Evolutionary conservation across 495 filamentous ascomycete species (phyloP).

Genomic region (Oleoguttula mirabilis): DNA sequence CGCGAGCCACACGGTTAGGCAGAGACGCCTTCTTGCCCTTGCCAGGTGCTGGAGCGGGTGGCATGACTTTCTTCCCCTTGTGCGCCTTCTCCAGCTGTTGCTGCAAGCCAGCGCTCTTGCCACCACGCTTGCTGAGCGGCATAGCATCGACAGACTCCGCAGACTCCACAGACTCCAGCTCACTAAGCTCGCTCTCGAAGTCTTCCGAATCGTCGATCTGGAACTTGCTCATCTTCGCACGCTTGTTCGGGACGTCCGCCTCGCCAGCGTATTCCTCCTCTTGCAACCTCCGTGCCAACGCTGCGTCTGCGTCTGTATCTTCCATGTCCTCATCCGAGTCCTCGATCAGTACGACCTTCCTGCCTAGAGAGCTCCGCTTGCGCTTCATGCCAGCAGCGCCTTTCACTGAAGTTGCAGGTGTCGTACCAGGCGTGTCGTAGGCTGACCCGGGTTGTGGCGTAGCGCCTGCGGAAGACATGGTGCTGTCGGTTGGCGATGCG

Average conservation of each 20-base stretch:
- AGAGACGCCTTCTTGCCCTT: slow-evolving; percentile 2
- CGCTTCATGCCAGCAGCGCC: slow-evolving; percentile 20
- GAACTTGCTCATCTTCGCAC: slow-evolving; percentile 22
- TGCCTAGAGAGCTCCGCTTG: slow-evolving; percentile 22
- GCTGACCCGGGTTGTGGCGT: slow-evolving; percentile 37
- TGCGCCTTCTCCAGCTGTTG: slow-evolving; percentile 6
- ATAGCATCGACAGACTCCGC: too few relatives aligned
- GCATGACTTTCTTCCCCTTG: slow-evolving; percentile 6
- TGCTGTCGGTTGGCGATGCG: slow-evolving; percentile 12
- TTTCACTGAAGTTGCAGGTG: slow-evolving; percentile 49
- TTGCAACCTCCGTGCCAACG: slow-evolving; percentile 49
- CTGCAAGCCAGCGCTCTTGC: slow-evolving; percentile 1
- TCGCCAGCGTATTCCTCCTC: slow-evolving; percentile 44
- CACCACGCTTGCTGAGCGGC: slow-evolving; percentile 4
- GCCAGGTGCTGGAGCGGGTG: slow-evolving; percentile 1
- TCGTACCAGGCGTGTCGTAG: slow-evolving; percentile 68
- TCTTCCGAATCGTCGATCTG: slow-evolving; percentile 15
- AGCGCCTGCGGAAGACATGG: slow-evolving; percentile 27
- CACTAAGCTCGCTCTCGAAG: slow-evolving; percentile 17
- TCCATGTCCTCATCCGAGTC: slow-evolving; percentile 28
- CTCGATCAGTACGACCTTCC: slow-evolving; percentile 23
- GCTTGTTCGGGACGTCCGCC: slow-evolving; percentile 21
- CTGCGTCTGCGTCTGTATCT: slow-evolving; percentile 36
- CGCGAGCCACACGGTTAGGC: slow-evolving; percentile 5
- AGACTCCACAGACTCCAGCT: slow-evolving; percentile 14